These are phyloP conservation scores for Juglanconis sp. DNA, from an alignment of 2,329 filamentous ascomycete species.

Conservation along the genomic window DNA sequence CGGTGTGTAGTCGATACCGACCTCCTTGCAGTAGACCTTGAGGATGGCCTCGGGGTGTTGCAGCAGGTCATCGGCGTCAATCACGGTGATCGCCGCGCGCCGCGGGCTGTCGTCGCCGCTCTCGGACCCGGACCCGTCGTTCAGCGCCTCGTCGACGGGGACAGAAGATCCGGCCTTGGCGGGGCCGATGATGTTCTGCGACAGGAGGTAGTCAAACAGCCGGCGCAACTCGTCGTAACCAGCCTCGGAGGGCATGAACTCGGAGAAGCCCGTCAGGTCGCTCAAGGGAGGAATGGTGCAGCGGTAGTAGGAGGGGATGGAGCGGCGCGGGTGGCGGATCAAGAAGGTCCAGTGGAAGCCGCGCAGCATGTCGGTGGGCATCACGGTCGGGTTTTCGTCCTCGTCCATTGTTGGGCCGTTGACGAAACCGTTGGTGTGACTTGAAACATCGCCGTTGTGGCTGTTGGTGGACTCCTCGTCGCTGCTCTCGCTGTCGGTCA, in stretches of 20 bases:
- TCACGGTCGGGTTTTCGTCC: slow-evolving; percentile 76
- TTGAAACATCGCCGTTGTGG: slow-evolving; percentile 18
- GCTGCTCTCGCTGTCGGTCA: slow-evolving; percentile 19
- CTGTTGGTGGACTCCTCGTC: slow-evolving; percentile 1
- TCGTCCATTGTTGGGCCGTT: slow-evolving; percentile 41
- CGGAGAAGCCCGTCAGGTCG: slow-evolving; percentile 75
- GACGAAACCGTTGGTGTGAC: slow-evolving; percentile 25
- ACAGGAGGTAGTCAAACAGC: slow-evolving; percentile 80
- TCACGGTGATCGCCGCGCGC: slow-evolving; percentile 62
- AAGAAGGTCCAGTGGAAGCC: slow-evolving; percentile 94
- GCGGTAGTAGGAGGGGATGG: slow-evolving; percentile 90
- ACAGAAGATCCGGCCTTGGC: slow-evolving; percentile 47
- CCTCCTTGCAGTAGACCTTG: slow-evolving; percentile 74
- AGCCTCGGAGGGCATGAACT: slow-evolving; percentile 84
- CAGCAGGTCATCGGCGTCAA: slow-evolving; percentile 92
- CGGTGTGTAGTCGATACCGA: slow-evolving; percentile 71
- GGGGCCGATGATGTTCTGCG: slow-evolving; percentile 67
- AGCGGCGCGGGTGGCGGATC: slow-evolving; percentile 89
- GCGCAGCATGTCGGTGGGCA: slow-evolving; percentile 70
- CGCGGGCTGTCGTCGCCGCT: slow-evolving; percentile 1
- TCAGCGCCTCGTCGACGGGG: slow-evolving; percentile 21
- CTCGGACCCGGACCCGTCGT: slow-evolving; percentile 18
- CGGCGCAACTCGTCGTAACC: slow-evolving; percentile 86
- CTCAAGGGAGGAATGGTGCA: slow-evolving; percentile 88
- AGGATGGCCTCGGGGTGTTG: slow-evolving; percentile 77